Conservation (phyloP, 805 yeast species). For the Blastobotrys attinorum region DNA sequence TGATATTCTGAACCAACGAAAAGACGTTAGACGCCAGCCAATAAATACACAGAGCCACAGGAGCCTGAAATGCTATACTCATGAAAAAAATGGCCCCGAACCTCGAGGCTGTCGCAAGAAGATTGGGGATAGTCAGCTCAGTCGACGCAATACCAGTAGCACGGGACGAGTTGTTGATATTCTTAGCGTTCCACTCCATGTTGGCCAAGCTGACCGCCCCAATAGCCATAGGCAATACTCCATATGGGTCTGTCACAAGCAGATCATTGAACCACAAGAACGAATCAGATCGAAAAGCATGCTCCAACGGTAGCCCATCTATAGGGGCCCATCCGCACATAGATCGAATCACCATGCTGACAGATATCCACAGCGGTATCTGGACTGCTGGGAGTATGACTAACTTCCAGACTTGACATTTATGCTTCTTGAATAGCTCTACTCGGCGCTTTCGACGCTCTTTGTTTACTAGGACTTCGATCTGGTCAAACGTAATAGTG, state of each 20-base stretch:
- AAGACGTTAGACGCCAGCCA: constrained; percentile 83
- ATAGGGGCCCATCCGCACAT: constrained; percentile 49
- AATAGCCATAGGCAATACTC: constrained; percentile 58
- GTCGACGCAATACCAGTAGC: constrained; percentile 3
- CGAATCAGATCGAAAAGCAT: constrained; percentile 39
- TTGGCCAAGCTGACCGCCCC: constrained; percentile 69
- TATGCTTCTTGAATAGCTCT: constrained; percentile 52
- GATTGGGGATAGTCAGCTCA: constrained; percentile 21
- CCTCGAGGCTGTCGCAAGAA: constrained; percentile 61
- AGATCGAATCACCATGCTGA: constrained; percentile 68
- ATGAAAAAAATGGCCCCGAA: constrained; percentile 71
- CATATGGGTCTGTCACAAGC: constrained; percentile 51
- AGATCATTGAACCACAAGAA: constrained; percentile 56
- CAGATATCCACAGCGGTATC: constrained; percentile 77
- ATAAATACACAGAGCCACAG: constrained; percentile 71
- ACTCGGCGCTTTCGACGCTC: constrained; percentile 74
- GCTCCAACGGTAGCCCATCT: constrained; percentile 27
- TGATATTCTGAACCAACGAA: constrained; percentile 66
- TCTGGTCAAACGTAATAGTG: constrained; percentile 66
- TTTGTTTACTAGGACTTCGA: constrained; percentile 61
- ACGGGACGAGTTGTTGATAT: constrained; percentile 25
- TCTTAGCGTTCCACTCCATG: constrained; percentile 76
- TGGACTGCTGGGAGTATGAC: constrained; percentile 66
- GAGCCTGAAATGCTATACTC: constrained; percentile 81
- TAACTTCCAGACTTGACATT: constrained; percentile 74